Evolutionary conservation across 352 stramenopile genomes (phyloP).

Genomic region (Achlya hypogyna): DNA sequence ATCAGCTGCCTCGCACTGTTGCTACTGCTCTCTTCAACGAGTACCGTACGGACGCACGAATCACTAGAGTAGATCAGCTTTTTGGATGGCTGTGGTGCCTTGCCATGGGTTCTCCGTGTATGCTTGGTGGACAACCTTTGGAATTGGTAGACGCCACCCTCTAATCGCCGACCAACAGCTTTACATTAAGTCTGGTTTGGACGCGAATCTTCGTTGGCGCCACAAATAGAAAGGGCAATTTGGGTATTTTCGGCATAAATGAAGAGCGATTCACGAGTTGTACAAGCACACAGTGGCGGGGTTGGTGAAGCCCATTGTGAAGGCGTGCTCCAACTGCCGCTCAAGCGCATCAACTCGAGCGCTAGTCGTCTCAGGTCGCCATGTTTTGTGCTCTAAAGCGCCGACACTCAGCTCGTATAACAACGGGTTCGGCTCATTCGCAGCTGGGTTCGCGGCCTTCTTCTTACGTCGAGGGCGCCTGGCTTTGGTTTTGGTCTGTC

Average conservation of each 20-base stretch:
- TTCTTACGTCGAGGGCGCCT: constrained; percentile 2
- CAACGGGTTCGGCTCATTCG: constrained; percentile 4
- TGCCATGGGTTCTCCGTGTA: too few relatives aligned
- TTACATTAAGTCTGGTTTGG: too few relatives aligned
- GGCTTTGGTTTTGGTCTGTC: constrained; percentile 7
- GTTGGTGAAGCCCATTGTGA: constrained; percentile 12
- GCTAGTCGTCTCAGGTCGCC: neutral
- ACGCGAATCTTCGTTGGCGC: too few relatives aligned
- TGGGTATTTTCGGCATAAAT: neutral
- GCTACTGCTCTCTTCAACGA: too few relatives aligned
- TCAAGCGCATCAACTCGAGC: constrained; percentile 14
- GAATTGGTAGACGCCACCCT: too few relatives aligned
- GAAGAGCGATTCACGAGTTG: constrained; percentile 7
- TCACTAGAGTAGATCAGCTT: too few relatives aligned
- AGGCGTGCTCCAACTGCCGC: constrained; percentile 10
- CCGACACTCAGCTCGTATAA: constrained; percentile 13
- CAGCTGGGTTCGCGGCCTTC: neutral
- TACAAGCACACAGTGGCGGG: constrained; percentile 6
- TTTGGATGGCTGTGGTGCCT: too few relatives aligned
- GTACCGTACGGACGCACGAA: too few relatives aligned
- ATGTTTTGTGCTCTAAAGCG: neutral
- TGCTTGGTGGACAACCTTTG: too few relatives aligned
- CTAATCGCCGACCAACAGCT: too few relatives aligned
- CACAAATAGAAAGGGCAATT: too few relatives aligned
- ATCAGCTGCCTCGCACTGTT: too few relatives aligned